Percentiles rank a stretch among this genome's conserved stretches.
Evolutionary conservation across 345 rosid species (phyloP).

Genomic region (Microcos paniculata): DNA sequence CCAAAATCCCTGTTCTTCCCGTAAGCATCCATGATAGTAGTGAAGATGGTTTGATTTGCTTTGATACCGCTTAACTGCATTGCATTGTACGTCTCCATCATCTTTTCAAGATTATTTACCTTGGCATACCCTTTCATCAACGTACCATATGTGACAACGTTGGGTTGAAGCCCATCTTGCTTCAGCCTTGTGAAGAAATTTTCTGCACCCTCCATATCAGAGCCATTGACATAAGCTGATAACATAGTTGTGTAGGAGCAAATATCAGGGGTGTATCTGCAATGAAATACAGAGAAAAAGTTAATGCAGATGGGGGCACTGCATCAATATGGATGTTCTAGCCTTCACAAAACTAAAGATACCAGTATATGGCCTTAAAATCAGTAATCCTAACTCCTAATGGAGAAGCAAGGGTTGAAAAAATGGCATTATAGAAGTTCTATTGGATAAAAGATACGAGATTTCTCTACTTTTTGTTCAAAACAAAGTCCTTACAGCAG

Average conservation of each 20-base stretch:
- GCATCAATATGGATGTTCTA: neutral
- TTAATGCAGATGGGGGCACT: neutral
- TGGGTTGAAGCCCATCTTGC: conserved; percentile 68
- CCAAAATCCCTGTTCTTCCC: conserved; percentile 81
- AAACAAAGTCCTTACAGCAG: neutral
- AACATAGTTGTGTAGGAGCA: conserved; percentile 93
- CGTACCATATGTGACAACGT: conserved; percentile 75
- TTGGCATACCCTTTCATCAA: conserved; percentile 86
- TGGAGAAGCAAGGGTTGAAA: neutral
- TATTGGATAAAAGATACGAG: neutral
- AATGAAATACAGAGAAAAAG: conserved; percentile 11
- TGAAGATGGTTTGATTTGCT: conserved; percentile 79
- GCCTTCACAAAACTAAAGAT: neutral
- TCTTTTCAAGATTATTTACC: conserved; percentile 62
- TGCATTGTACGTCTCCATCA: conserved; percentile 69
- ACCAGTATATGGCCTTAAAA: neutral
- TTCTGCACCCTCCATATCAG: conserved; percentile 94
- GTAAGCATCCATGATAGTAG: conserved; percentile 84
- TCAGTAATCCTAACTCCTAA: neutral
- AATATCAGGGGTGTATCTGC: conserved; percentile 76
- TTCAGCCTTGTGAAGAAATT: conserved; percentile 74
- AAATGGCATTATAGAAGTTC: neutral
- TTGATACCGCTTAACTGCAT: conserved; percentile 60
- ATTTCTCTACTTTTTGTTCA: neutral
- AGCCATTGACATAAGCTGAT: conserved; percentile 85